phyloP scores from a whole-genome alignment of 768 basidiomycete species.

The Strobilomyces echinocephalus region DNA sequence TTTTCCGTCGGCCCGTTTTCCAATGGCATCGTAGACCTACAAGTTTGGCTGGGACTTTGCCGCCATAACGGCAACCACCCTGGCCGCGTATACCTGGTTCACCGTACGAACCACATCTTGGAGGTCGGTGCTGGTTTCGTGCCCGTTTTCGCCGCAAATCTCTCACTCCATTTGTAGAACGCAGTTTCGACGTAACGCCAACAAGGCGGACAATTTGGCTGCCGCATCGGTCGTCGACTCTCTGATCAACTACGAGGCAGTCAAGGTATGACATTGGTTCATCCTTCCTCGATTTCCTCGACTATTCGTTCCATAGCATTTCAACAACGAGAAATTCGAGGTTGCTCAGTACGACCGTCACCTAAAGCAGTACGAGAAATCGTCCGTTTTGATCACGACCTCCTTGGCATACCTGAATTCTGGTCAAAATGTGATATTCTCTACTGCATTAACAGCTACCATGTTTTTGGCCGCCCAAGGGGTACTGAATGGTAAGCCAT shows the following conservation, averaged over 20 bases:
- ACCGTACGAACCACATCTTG: constrained; percentile 94
- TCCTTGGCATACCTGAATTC: constrained; percentile 92
- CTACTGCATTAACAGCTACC: constrained; percentile 84
- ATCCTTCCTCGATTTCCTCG: neutral
- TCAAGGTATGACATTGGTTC: constrained; percentile 62
- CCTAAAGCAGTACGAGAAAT: constrained; percentile 80
- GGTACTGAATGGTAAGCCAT: constrained; percentile 68
- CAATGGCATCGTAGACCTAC: constrained; percentile 59
- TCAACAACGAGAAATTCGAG: constrained; percentile 95
- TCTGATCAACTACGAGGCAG: constrained; percentile 96
- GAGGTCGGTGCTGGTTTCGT: constrained; percentile 50
- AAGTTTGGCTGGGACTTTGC: constrained; percentile 99
- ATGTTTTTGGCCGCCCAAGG: constrained; percentile 98
- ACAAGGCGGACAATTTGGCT: constrained; percentile 94
- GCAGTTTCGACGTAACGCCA: constrained; percentile 89
- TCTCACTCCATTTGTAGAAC: constrained; percentile 48
- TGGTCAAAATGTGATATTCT: constrained; percentile 96
- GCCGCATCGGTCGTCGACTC: constrained; percentile 93
- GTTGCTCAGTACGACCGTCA: constrained; percentile 89
- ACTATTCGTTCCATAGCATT: constrained; percentile 55
- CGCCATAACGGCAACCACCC: constrained; percentile 76
- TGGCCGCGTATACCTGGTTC: constrained; percentile 95
- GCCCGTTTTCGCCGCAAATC: neutral
- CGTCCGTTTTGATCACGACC: constrained; percentile 92
- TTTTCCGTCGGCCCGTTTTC: neutral